These are phyloP conservation scores for Prosopis cineraria DNA, from an alignment of 306 rosid species.

Conservation along the genomic window DNA sequence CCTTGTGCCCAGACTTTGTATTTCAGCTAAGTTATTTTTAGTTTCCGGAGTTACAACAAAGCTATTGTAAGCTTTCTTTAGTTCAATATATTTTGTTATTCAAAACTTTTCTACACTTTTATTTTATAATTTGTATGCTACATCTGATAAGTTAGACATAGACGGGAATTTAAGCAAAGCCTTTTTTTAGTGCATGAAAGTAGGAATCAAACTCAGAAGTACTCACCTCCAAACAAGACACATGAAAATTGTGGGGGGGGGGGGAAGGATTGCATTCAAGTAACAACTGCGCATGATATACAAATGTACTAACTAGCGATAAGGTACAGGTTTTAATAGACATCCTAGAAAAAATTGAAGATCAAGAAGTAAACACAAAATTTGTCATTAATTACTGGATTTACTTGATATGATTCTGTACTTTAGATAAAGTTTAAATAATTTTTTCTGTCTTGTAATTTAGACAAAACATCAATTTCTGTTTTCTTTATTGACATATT, in stretches of 20 bases:
- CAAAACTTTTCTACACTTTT: too few species aligned
- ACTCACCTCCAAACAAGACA: too few species aligned
- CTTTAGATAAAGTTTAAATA: not conserved
- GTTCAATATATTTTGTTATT: too few species aligned
- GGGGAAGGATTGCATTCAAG: too few species aligned
- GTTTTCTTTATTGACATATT: not conserved
- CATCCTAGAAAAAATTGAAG: not conserved
- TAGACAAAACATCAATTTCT: too few species aligned
- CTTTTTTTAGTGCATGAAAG: too few species aligned
- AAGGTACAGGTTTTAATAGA: not conserved
- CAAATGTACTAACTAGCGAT: not conserved
- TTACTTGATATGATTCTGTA: not conserved
- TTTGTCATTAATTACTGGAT: not conserved
- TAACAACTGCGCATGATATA: too few species aligned
- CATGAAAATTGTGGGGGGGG: too few species aligned
- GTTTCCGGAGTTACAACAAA: not conserved
- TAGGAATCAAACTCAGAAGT: too few species aligned
- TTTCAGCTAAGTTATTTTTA: not conserved
- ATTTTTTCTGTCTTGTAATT: not conserved
- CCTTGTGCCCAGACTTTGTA: not conserved
- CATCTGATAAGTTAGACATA: too few species aligned
- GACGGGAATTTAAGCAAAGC: too few species aligned
- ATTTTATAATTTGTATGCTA: too few species aligned
- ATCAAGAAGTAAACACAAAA: not conserved
- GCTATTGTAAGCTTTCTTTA: not conserved